Evolutionary conservation across 1,139 yeast genomes (phyloP), one percentile per base, ranked within the genome.

Genomic region (Debaryomyces fabryi): DNA sequence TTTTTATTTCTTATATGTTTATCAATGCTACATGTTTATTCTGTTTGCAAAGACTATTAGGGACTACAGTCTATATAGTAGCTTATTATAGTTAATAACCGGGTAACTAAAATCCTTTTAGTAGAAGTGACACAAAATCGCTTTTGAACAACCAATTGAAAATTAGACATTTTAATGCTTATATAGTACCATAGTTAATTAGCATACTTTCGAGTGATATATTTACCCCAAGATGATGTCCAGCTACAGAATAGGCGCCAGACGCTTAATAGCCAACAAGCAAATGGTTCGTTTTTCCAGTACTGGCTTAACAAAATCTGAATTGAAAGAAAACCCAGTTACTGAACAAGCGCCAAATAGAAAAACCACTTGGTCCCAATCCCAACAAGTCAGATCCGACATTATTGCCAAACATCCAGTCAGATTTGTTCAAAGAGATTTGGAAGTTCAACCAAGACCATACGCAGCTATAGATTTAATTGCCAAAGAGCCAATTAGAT

Each of bases 381-480:
- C 85, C 4, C 96, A 89, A 69, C 80, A 72, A 50, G 72, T 85
- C 39, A 81, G 92, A 65, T 60, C 75, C 36, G 83, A 82, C 25
- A 83, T 85, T 16, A 71, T 83, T 59, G 68, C 77, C 44, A 68
- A 61, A 45, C 82, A 85, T 54, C 85, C 91, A 10, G 64, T 63
- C 47, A 78, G 93, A 60, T 88, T 88, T 60, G 81, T 85, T 48
- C 96, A 88, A 62, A 81, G 76, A 55, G 89, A 88, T 63, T 73
- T 88, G 53, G 74, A 69, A 4, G 62, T 67, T 50, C 95, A 89
- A 69, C 96, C 96, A 52, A 80, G 80, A 61, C 92, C 96, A 6
- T 81, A 83, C 55, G 89, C 96, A 42, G 96, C 96, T 52, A 89
- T 89, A 63, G 93, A 88, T 48, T 77, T 89, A 66, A 87, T 89